Evolutionary conservation across 2,329 filamentous ascomycete genomes (phyloP).

Genomic region (Arthroderma sp.): DNA sequence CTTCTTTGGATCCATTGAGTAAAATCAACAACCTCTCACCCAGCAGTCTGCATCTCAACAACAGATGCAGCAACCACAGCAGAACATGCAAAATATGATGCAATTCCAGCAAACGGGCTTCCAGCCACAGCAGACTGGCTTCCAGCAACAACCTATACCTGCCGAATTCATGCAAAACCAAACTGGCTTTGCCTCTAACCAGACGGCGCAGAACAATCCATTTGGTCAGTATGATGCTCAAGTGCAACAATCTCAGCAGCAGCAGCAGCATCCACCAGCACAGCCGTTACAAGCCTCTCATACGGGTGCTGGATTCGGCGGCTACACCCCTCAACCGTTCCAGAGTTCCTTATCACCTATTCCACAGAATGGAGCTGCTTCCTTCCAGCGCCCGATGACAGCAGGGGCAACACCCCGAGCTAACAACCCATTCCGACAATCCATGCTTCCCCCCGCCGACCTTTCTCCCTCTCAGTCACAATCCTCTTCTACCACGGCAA

Average conservation of each 20-base stretch:
- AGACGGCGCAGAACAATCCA: constrained; percentile 24
- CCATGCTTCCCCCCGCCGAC: constrained; percentile 56
- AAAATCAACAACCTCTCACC: constrained; percentile 64
- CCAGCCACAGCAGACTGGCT: constrained; percentile 7
- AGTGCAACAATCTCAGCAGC: constrained; percentile 14
- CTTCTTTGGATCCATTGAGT: constrained; percentile 91
- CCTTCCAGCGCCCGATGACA: constrained; percentile 33
- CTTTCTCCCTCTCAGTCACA: constrained; percentile 23
- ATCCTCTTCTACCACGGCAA: constrained; percentile 32
- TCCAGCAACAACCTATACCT: constrained; percentile 22
- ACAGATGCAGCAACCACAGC: constrained; percentile 22
- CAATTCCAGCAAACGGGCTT: constrained; percentile 22
- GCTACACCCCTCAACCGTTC: constrained; percentile 57
- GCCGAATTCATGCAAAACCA: constrained; percentile 15
- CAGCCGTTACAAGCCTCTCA: constrained; percentile 48
- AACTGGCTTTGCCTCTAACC: constrained; percentile 18
- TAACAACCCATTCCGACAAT: constrained; percentile 91
- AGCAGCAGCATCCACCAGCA: constrained; percentile 12
- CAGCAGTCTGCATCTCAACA: constrained; percentile 29
- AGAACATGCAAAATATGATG: constrained; percentile 13
- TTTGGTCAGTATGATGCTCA: constrained; percentile 19
- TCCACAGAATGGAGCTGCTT: constrained; percentile 38
- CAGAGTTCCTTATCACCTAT: constrained; percentile 36
- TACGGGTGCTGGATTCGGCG: constrained; percentile 72
- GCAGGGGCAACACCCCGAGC: constrained; percentile 38